Evolutionary conservation across 2,329 filamentous ascomycete genomes (phyloP), one percentile per base, ranked within the genome.

Genomic region (Xylaria sp.): DNA sequence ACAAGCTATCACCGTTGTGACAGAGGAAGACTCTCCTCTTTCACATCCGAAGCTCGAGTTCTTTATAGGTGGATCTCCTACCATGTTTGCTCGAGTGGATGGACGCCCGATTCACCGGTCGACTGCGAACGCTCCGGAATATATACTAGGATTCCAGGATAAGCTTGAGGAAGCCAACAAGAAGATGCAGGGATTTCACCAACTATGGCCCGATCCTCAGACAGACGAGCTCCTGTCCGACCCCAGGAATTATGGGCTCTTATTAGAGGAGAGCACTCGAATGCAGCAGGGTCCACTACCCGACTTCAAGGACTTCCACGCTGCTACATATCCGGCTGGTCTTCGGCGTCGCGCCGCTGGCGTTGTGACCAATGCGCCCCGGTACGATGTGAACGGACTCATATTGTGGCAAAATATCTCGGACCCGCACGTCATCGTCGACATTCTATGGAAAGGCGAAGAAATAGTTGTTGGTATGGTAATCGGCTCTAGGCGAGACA

Each of bases 321-420:
- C 5, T 13, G 54, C 2, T 23, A 4, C 18, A 32, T 2, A 20
- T 6, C 12, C 4, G 3, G 1, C 7, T 10, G n/a, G 20, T 10
- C 5, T 2, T 10, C 18, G 1, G n/a, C 1, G 23, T 25, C 10
- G 18, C 4, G 18, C 1, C 28, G 3, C 0, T 25, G 20, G 7
- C 1, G 28, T 1, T 15, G 2, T 0, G 2, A 0, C 18, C 15
- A 7, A 0, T 10, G 1, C n/a, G 44, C 1, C 10, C 2, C 2
- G 3, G 13, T 44, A 57, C 34, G 55, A 44, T n/a, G 34, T 4
- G n/a, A 39, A 39, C 9, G 54, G 54, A 4, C 9, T 56, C 1
- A 3, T 54, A 8, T 15, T 34, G 18, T 56, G n/a, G 34, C 23
- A 39, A 2, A 23, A 15, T 7, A 13, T 3, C 18, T 3, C n/a